Conservation (phyloP, 2,329 filamentous ascomycete species). For the Aspergillus glaucus region DNA sequence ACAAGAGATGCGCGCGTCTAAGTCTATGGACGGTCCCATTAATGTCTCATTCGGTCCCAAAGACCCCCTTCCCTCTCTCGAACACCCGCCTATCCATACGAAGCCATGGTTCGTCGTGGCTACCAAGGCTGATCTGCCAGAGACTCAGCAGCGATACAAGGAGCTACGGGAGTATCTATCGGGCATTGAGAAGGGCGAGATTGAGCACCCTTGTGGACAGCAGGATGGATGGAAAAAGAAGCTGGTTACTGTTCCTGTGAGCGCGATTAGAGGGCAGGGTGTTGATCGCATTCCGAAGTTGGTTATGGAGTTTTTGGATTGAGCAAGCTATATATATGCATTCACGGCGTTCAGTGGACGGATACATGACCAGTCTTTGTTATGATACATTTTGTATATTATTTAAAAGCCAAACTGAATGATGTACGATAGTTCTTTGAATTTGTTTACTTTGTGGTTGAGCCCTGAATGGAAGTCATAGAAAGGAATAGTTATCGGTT, state of each 20-base stretch:
- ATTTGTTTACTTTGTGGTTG: no score
- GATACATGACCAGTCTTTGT: background rate
- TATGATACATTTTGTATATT: background rate
- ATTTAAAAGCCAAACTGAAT: background rate
- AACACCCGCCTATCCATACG: constrained; percentile 67
- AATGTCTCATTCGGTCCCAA: constrained; percentile 8
- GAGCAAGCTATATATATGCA: constrained; percentile 6
- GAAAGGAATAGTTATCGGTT: no score
- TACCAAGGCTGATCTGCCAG: constrained; percentile 80
- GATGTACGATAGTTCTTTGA: no score
- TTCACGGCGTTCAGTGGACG: background rate
- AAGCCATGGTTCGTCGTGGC: constrained; percentile 97
- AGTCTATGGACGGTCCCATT: background rate
- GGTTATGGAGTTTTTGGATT: constrained; percentile 37
- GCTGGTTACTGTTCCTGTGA: constrained; percentile 69
- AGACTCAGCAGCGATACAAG: constrained; percentile 71
- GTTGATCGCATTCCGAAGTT: constrained; percentile 52
- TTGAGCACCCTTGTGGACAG: constrained; percentile 69
- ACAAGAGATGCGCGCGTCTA: background rate
- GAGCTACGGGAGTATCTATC: constrained; percentile 65
- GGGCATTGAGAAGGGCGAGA: constrained; percentile 55
- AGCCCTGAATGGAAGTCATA: no score
- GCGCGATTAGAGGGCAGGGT: constrained; percentile 81
- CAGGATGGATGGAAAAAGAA: constrained; percentile 56
- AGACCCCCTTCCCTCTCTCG: constrained; percentile 39